Evolutionary conservation across 768 basidiomycete genomes (phyloP), one percentile per base, ranked within the genome.

Genomic region (Kwoniella sp.): DNA sequence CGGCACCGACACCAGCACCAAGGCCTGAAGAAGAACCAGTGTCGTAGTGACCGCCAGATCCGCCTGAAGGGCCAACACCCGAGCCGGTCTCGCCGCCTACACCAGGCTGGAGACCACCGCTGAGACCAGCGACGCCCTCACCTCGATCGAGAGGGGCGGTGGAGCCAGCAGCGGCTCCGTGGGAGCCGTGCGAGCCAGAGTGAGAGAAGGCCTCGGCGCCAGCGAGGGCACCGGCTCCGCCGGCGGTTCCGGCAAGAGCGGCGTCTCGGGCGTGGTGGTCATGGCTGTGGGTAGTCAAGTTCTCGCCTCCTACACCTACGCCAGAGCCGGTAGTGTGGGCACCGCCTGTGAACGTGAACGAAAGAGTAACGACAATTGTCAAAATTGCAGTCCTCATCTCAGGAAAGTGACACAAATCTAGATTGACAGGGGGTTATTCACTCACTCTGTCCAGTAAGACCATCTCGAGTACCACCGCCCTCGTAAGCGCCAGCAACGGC

Each of bases 401-500:
- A 45, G 9, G 1, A 37, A n/a, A n/a, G n/a, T n/a, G n/a, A n/a
- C n/a, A n/a, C n/a, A n/a, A n/a, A n/a, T n/a, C n/a, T n/a, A n/a
- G n/a, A 11, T 48, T 20, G 17, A 47, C n/a, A 38, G 26, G 34
- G 34, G 51, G 25, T 30, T 7, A 61, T n/a, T n/a, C 9, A 73
- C 75, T 70, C 55, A 77, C 76, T 75, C 59, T 77, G 57, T 12
- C 76, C 76, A 31, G 72, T 72, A 28, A 77, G 47, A 37, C 63
- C 76, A 60, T 77, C 67, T 20, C 66, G 30, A 20, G 76, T 65
- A 15, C 65, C 67, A n/a, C 59, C 37, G n/a, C 76, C 76, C 11
- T 52, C 63, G 50, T 77, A 77, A 1, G 73, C 72, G 20, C 76
- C 76, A 38, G 63, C 58, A 22, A 75, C 73, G 25, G 72, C 62